phyloP scores from a whole-genome alignment of 2,329 filamentous ascomycete genomes.

The Aspergillus hiratsukae region DNA sequence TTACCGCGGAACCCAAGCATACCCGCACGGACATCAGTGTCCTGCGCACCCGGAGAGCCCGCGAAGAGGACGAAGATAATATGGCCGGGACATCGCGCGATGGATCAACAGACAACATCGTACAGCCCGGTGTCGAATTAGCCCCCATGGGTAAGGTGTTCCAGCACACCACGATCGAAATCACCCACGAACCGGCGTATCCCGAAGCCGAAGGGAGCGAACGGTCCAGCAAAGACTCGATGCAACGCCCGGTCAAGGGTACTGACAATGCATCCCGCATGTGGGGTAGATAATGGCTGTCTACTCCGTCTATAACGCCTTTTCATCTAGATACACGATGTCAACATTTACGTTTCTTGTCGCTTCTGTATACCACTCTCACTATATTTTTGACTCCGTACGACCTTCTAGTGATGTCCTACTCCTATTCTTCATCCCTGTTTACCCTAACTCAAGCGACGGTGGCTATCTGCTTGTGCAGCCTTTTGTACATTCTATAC shows the following conservation, averaged over 20 bases:
- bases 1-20: conserved; percentile 24
- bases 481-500: not conserved
- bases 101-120: conserved; percentile 45
- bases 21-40: conserved; percentile 18
- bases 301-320: not conserved
- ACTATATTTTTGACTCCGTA: not conserved
- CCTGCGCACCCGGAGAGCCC: conserved; percentile 13
- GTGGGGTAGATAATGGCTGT: conserved; percentile 23
- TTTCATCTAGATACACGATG: conserved; percentile 3
- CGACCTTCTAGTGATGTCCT: not conserved
- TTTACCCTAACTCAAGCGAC: not conserved
- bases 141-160: conserved; percentile 37
- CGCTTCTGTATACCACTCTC: not conserved
- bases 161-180: conserved; percentile 42
- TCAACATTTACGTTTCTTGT: conserved; percentile 1
- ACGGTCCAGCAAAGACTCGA: conserved; percentile 26
- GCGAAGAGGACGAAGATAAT: conserved; percentile 22
- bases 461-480: not conserved
- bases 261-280: conserved; percentile 13
- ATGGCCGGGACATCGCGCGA: conserved; percentile 31
- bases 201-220: conserved; percentile 20
- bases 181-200: conserved; percentile 35
- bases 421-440: not conserved
- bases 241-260: conserved; percentile 2
- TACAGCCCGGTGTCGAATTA: conserved; percentile 28